These are phyloP conservation scores for Croton setiger DNA, from an alignment of 441 rosid genomes.

Conservation along the genomic window DNA sequence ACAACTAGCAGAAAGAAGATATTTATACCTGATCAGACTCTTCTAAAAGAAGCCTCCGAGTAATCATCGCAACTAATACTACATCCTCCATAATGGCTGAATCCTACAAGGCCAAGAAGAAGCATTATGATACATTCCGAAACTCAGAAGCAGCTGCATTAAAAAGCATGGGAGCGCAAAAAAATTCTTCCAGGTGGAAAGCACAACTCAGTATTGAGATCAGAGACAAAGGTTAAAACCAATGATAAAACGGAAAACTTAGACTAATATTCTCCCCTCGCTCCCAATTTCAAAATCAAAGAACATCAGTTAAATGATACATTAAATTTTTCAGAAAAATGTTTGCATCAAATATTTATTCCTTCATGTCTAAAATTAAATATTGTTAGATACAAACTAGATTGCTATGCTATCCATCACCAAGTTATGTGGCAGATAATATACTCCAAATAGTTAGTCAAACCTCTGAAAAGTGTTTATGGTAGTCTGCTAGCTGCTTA, in stretches of 20 bases:
- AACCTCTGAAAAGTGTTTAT: slow-evolving; percentile 90
- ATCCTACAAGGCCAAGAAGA: slow-evolving; percentile 44
- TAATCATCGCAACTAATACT: slow-evolving; percentile 78
- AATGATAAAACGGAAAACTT: neutral
- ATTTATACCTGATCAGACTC: slow-evolving; percentile 74
- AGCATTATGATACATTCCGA: slow-evolving; percentile 16
- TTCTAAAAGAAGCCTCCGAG: slow-evolving; percentile 86
- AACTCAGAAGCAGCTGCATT: slow-evolving; percentile 6
- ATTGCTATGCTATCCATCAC: too few species aligned
- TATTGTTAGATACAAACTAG: neutral
- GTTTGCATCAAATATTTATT: neutral
- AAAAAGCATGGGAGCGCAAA: neutral
- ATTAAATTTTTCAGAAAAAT: neutral
- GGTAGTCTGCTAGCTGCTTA: slow-evolving; percentile 89
- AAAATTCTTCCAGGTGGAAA: neutral
- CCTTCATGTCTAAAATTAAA: neutral
- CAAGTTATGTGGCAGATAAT: neutral
- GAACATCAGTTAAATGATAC: neutral
- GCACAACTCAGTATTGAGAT: neutral
- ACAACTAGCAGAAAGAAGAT: slow-evolving; percentile 9
- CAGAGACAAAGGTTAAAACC: neutral
- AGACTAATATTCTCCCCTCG: slow-evolving; percentile 1
- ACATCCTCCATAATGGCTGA: slow-evolving; percentile 70
- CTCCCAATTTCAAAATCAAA: neutral
- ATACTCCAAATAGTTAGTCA: slow-evolving; percentile 22